Base-by-base conservation (phyloP, 306 rosid genomes). In the Sphenostylis stenocarpa region DNA sequence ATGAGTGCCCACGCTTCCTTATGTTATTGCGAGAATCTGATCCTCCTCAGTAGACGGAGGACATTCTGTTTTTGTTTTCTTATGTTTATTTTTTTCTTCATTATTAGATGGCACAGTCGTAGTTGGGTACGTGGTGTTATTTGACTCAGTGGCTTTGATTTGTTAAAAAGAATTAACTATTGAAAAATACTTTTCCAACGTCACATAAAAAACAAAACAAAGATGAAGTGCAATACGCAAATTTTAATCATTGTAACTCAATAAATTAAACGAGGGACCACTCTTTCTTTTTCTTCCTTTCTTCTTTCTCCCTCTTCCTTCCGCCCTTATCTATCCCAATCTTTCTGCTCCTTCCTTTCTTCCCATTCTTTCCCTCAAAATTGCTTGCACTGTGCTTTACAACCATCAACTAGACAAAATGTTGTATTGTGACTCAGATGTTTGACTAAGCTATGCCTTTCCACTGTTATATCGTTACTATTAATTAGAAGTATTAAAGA, bases 1-100 rank as follows among this genome's bases (percentile, higher is more conserved):
- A 7, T 60, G 26, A 56, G 36, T 31, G 79, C n/a, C n/a, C 44
- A 63, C 17, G 34, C 1, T 38, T 23, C 8, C 66, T 80, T 66
- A 63, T 58, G 34, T 80, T 36, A 6, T 71, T 56, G 57, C 20
- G 52, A 5, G 77, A 68, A 68, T 67, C 33, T 81, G 66, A 74
- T 81, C 13, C 72, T 13, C 41, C 17, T 23, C 15, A 39, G 28
- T 19, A 4, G 39, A n/a, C 41, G 26, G 20, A 16, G 8, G 6
- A 26, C 26, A 0, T 26, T 62, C 10, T 29, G 10, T 13, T 31
- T 17, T 49, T 11, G 11, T 17, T 31, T 70, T 70, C 16, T n/a
- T n/a, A 8, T n/a, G 7, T 14, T n/a, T 0, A 26, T 26, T 60
- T 26, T 0, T 38, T 9, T 14, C 36, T 45, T 55, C 6, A 10